A percentile compares a stretch with the other conserved stretches of the same genome.
These are phyloP conservation scores for Blastocystis sp. DNA, from an alignment of 352 stramenopile species.

Conservation along the genomic window DNA sequence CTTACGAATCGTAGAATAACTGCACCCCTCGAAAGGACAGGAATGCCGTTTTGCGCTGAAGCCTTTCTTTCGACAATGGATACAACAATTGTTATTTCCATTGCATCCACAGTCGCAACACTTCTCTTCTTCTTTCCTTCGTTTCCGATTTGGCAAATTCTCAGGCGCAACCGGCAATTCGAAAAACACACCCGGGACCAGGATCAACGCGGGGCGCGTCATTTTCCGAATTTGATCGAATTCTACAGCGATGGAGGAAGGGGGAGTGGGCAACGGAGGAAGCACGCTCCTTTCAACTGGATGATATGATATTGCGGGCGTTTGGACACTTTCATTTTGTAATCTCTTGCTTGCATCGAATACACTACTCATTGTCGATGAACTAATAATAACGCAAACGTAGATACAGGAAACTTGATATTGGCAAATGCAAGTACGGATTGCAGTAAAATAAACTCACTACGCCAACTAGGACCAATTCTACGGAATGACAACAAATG, in stretches of 20 bases:
- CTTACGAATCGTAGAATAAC: conserved; percentile 40
- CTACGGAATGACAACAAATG: no score
- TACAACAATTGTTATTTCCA: conserved; percentile 35
- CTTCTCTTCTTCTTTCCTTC: not conserved
- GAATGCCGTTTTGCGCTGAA: not conserved
- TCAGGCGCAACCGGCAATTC: not conserved
- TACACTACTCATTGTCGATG: no score
- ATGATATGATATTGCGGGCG: no score
- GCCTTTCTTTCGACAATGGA: not conserved
- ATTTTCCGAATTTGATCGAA: not conserved
- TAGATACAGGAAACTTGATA: no score
- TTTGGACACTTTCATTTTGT: no score
- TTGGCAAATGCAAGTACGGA: no score
- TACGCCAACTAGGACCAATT: no score
- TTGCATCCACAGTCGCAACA: conserved; percentile 15
- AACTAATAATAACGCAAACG: no score
- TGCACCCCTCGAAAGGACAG: conserved; percentile 28
- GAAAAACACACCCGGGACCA: not conserved
- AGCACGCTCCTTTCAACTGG: no score
- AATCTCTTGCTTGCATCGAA: no score
- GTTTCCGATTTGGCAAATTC: not conserved
- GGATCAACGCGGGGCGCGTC: not conserved
- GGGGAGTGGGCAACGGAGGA: no score
- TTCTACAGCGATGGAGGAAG: not conserved
- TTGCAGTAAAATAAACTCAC: no score